phyloP scores from a whole-genome alignment of 768 basidiomycete species.

The Pisolithus orientalis region DNA sequence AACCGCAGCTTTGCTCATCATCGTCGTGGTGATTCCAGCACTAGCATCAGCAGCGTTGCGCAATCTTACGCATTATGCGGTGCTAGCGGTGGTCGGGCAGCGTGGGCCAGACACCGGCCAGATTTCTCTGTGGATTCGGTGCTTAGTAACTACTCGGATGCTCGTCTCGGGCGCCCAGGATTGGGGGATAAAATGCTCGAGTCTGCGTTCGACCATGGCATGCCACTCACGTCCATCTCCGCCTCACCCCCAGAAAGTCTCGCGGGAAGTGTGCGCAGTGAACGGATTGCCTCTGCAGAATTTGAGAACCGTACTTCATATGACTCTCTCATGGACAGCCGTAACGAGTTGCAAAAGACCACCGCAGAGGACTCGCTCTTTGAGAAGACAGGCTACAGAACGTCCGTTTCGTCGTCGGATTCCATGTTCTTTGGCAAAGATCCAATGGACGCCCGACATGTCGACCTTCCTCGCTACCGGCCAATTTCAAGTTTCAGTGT shows the following conservation, averaged over 20 bases:
- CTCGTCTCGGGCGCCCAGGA: conserved; percentile 60
- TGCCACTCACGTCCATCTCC: conserved; percentile 56
- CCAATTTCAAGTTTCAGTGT: conserved; percentile 62
- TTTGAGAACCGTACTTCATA: conserved; percentile 37
- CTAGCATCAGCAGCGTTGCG: conserved; percentile 53
- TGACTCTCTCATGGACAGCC: conserved; percentile 64
- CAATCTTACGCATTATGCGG: conserved; percentile 51
- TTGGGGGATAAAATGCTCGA: conserved; percentile 89
- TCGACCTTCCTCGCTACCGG: conserved; percentile 51
- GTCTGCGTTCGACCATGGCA: conserved; percentile 42
- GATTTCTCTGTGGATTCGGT: conserved; percentile 61
- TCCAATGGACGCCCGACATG: conserved; percentile 26
- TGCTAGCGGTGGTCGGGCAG: conserved; percentile 47
- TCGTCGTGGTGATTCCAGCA: conserved; percentile 51
- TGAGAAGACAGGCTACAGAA: conserved; percentile 52
- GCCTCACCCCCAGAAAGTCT: conserved; percentile 54
- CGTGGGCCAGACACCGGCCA: conserved; percentile 54
- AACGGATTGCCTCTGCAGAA: conserved; percentile 6
- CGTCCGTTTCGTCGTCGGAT: conserved; percentile 44
- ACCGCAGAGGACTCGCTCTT: conserved; percentile 48
- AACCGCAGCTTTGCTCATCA: conserved; percentile 56
- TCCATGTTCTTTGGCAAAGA: conserved; percentile 55
- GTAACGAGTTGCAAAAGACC: conserved; percentile 29
- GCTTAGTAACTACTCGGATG: conserved; percentile 54
- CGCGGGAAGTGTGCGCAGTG: conserved; percentile 11